Base-by-base conservation (phyloP, 2,329 filamentous ascomycete genomes). In the Alternaria sp. region DNA sequence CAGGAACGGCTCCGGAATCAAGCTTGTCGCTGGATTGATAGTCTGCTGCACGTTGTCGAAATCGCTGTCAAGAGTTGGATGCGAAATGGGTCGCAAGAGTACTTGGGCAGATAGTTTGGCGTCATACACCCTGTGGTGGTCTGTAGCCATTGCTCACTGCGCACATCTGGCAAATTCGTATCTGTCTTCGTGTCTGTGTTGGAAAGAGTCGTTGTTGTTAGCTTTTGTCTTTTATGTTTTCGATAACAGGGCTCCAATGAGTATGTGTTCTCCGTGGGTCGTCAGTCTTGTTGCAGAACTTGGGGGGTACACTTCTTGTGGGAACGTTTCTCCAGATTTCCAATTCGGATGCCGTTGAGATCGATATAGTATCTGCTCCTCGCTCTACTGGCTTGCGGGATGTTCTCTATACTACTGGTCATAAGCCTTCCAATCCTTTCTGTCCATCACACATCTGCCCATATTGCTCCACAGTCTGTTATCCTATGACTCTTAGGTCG, bases 21-120 rank as follows among this genome's bases (percentile, higher is more conserved):
- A 10, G 9, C 0, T 11, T 18, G 8, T n/a, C 12, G 18, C 7
- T 11, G 2, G 16, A 12, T 30, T 1, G 0, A 5, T 16, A 34
- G 30, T 27, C 18, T 25, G 3, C 32, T n/a, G 3, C 11, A 10
- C 28, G 28, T 30, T 30, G 28, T 11, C 14, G 3, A 5, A 0
- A 49, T 25, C 7, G 30, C 20, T 4, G 46, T 4, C 9, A n/a
- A 34, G 18, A 11, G 11, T 44, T n/a, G 20, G 41, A 44, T 30
- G 28, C 28, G 10, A 30, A 30, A 12, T 22, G 3, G 18, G 10
- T 14, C 10, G 5, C n/a, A 41, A 22, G 5, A 11, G 11, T 22
- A 12, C 40, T 22, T 20, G 18, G 11, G 40, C 11, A 22, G 18
- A 11, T 41, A 22, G 3, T 5, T 22, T 41, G 18, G 40, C 40